Percentiles rank a stretch among this genome's conserved stretches.
Evolutionary conservation across 2,329 filamentous ascomycete species (phyloP).

Genomic region (Arthrobotrys sinensis): DNA sequence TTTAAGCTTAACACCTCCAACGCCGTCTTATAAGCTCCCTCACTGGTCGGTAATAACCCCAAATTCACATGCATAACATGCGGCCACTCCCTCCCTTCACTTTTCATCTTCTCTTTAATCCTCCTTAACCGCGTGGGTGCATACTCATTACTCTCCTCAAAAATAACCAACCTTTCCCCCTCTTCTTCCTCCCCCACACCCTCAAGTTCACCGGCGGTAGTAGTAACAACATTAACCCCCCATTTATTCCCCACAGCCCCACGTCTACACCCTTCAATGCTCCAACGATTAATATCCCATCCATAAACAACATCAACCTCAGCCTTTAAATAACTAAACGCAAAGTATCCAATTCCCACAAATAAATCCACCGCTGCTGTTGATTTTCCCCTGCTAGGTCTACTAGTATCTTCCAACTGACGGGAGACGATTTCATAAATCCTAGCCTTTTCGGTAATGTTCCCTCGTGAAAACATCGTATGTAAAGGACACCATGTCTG

Average conservation of each 20-base stretch:
- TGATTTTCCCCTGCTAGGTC: neutral
- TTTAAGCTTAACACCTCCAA: slow-evolving; percentile 68
- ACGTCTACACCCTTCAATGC: slow-evolving; percentile 83
- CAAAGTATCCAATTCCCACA: slow-evolving; percentile 94
- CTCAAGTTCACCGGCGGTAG: slow-evolving; percentile 67
- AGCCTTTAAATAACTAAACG: slow-evolving; percentile 82
- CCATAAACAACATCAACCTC: slow-evolving; percentile 81
- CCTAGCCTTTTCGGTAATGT: slow-evolving; percentile 88
- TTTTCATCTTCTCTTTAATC: slow-evolving; percentile 64
- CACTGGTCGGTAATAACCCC: slow-evolving; percentile 75
- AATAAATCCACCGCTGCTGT: slow-evolving; percentile 80
- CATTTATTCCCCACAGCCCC: slow-evolving; percentile 81
- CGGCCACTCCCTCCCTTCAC: slow-evolving; percentile 13
- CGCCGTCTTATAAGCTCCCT: slow-evolving; percentile 72
- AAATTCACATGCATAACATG: slow-evolving; percentile 75
- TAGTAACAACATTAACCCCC: slow-evolving; percentile 71
- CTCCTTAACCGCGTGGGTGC: slow-evolving; percentile 70
- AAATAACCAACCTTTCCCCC: slow-evolving; percentile 74
- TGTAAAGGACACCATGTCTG: slow-evolving; percentile 91
- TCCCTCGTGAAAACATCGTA: slow-evolving; percentile 95
- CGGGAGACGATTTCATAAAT: slow-evolving; percentile 72
- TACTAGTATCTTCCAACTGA: slow-evolving; percentile 66
- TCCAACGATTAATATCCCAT: slow-evolving; percentile 93
- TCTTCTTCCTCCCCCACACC: slow-evolving; percentile 68
- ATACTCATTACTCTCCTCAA: slow-evolving; percentile 77